phyloP scores from a whole-genome alignment of 2,329 filamentous ascomycete genomes.

The Albophoma yamanashiensis region DNA sequence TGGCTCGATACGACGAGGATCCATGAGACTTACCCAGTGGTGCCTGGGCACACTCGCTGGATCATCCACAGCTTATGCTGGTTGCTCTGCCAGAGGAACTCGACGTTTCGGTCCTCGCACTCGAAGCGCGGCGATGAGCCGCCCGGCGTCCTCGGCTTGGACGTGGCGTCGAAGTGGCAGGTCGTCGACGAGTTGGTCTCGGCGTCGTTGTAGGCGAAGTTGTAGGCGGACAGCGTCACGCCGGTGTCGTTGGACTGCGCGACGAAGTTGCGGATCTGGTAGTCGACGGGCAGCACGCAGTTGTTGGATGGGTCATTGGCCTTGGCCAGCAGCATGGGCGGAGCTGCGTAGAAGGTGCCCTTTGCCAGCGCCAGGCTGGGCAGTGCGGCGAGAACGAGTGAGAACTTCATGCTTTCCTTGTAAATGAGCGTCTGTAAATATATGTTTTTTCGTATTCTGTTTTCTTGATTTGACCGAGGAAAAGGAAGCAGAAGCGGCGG shows the following conservation, averaged over 20 bases:
- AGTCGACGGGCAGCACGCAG: conserved; percentile 28
- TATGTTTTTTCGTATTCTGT: neutral
- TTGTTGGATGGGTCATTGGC: conserved; percentile 12
- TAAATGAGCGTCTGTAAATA: neutral
- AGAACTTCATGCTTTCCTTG: conserved; percentile 4
- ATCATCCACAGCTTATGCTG: conserved; percentile 26
- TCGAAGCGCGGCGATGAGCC: conserved; percentile 25
- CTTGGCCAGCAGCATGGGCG: conserved; percentile 12
- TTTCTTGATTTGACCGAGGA: neutral
- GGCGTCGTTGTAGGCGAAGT: conserved; percentile 30
- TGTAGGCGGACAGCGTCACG: conserved; percentile 18
- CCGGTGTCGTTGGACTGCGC: conserved; percentile 22
- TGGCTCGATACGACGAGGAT: neutral
- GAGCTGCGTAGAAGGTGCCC: conserved; percentile 15
- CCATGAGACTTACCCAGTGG: conserved; percentile 21
- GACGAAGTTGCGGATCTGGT: conserved; percentile 26
- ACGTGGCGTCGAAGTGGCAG: conserved; percentile 33
- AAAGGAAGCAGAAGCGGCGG: neutral
- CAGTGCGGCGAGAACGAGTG: conserved; percentile 2
- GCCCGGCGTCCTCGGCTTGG: conserved; percentile 19
- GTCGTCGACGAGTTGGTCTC: conserved; percentile 27
- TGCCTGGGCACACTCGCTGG: conserved; percentile 30
- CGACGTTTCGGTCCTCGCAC: conserved; percentile 28
- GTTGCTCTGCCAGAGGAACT: conserved; percentile 30
- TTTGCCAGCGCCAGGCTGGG: conserved; percentile 10